Base-by-base conservation (phyloP, 768 basidiomycete genomes). In the Trametes punicea region DNA sequence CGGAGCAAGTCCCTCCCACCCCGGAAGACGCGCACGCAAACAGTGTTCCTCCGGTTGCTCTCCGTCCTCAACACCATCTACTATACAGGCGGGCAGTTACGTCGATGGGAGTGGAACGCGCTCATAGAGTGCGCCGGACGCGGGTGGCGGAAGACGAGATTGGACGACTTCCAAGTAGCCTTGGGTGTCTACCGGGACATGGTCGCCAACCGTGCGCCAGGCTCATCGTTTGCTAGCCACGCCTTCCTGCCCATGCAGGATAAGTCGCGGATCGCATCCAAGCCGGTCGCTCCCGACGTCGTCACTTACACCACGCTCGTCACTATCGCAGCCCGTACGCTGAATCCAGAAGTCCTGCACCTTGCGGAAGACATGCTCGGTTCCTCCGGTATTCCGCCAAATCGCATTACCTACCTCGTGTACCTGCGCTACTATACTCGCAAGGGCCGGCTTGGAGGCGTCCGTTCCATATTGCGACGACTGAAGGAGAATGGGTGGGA, bases 91-190 rank as follows among this genome's bases (percentile, higher is more conserved):
- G 85, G 82, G 21, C 71, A 52, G 10, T 67, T 90, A 29, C 74
- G 80, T 59, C 62, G 72, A n/a, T 82, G 82, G 76, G 81, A 90
- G 67, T 92, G 90, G 87, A 92, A 91, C 65, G 74, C 81, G 7
- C 75, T 93, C 41, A 80, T 92, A 56, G 78, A 86, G 62, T 77
- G 75, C 64, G 83, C 85, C 0, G 88, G 83, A 15, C 80, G 77
- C 56, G 86, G 87, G 3, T 82, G 78, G 73, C 78, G 87, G 54
- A 82, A 78, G 66, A 80, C 82, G 38, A 70, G 74, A 25, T 57
- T 73, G 46, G 77, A 77, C 55, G 83, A 89, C 58, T 86, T 85
- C 70, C 75, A 78, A 54, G 73, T 75, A 26, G 78, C 87, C 16
- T 70, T 90, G 56, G 77, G 76, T 51, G 75, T 88, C 30, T 85